Evolutionary conservation across 495 filamentous ascomycete genomes (phyloP), one percentile per base, ranked within the genome.

Genomic region (Acidomyces sp.): DNA sequence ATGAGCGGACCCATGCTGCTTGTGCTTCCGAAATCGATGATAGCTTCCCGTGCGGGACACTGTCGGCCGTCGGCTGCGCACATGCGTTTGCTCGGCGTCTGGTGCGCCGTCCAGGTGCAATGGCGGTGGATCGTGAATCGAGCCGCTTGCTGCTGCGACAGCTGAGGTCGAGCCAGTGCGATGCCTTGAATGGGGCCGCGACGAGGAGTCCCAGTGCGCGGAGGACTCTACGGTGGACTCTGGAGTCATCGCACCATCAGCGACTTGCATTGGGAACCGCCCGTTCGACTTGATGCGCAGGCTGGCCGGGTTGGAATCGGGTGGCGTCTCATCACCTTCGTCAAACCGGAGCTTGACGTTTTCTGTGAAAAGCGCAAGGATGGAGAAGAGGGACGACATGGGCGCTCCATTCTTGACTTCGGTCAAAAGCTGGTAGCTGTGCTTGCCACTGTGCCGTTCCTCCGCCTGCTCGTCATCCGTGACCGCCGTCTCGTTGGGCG

Each of bases 401-500:
- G 90, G 88, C 7, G 90, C 88, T 15, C 90, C 90, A 54, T 96
- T 97, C 59, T 93, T 93, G 28, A 97, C 90, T 56, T 97, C 90
- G 2, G 90, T 97, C 28, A 97, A 68, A 15, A 96, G 67, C 60
- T 96, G 88, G 58, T 94, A 96, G 55, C 68, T 83, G 63, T 78
- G 86, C 56, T 62, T 77, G 25, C 72, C 74, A 24, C 75, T 68
- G 6, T 65, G 45, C 16, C 59, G 62, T 45, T 67, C 61, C 29
- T 75, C 74, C 23, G 84, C 75, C 17, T 77, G 69, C 16, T 83
- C 82, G 15, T 78, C 75, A n/a, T 79, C 77, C 2, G 67, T 65
- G 2, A 60, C 47, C 11, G 45, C 43, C 4, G 46, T 51, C 3
- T 49, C 48, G 37, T 65, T 67, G 25, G 34, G 27, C 43, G 51